Evolutionary conservation across 73 alveolate species (phyloP).

Genomic region (Effrenium voratum): DNA sequence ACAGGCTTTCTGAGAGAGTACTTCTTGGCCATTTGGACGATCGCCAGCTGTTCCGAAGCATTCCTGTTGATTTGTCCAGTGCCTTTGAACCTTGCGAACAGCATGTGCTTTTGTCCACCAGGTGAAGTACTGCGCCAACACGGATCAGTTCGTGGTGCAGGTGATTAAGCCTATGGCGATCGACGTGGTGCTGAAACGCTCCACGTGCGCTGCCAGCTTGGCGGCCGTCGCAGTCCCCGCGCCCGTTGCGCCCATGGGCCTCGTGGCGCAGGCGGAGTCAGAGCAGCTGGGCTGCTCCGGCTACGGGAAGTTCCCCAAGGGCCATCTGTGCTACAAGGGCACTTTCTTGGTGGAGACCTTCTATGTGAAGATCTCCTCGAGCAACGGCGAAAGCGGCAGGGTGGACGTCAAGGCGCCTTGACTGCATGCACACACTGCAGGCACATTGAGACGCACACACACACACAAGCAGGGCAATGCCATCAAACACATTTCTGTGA

Average conservation of each 20-base stretch:
- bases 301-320: slow-evolving; percentile 36
- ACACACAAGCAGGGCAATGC: too few species aligned
- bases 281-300: slow-evolving; percentile 27
- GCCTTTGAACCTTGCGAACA: too few species aligned
- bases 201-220: slow-evolving; percentile 52
- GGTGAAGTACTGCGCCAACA: slow-evolving; percentile 55
- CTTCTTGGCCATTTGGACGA: too few species aligned
- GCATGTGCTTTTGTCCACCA: neutral
- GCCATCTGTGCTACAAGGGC: slow-evolving; percentile 42
- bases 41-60: too few species aligned
- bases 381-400: slow-evolving; percentile 42
- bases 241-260: neutral
- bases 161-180: slow-evolving; percentile 25
- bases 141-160: slow-evolving; percentile 68
- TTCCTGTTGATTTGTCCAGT: too few species aligned
- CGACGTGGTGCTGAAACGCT: slow-evolving; percentile 42
- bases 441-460: too few species aligned
- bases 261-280: slow-evolving; percentile 32
- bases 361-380: neutral
- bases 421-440: too few species aligned
- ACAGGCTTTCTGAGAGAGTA: too few species aligned
- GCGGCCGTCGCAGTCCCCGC: slow-evolving; percentile 26
- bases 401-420: slow-evolving; percentile 13
- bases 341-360: slow-evolving; percentile 23
- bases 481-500: too few species aligned